Percentiles rank a stretch among this genome's conserved stretches.
phyloP scores from a whole-genome alignment of 2,329 filamentous ascomycete genomes.

The Pseudogymnoascus sp. region DNA sequence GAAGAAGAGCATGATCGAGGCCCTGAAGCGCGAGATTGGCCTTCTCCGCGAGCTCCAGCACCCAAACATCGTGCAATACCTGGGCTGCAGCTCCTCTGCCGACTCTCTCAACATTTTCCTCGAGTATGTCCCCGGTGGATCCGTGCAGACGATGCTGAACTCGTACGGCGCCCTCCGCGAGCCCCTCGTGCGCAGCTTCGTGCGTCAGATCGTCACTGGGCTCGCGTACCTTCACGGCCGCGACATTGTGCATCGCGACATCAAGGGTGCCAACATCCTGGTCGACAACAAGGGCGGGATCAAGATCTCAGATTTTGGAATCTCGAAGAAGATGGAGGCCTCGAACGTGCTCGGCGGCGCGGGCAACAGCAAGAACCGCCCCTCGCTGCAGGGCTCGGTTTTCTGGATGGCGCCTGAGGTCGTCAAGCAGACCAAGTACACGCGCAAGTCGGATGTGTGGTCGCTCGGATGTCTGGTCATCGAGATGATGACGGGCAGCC shows the following conservation, averaged over 20 bases:
- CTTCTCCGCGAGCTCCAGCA: slow-evolving; percentile 90
- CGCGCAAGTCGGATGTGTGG: slow-evolving; percentile 98
- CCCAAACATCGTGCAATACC: slow-evolving; percentile 95
- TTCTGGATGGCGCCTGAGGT: slow-evolving; percentile 99
- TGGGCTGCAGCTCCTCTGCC: slow-evolving; percentile 86
- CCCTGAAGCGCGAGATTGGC: slow-evolving; percentile 91
- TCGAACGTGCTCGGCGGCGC: slow-evolving; percentile 69
- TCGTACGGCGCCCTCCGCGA: slow-evolving; percentile 94
- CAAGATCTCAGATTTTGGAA: slow-evolving; percentile 98
- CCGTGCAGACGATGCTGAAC: slow-evolving; percentile 96
- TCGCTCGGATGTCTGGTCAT: slow-evolving; percentile 93
- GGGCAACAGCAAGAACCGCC: slow-evolving; percentile 59
- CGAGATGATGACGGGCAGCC: slow-evolving; percentile 97
- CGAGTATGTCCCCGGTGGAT: slow-evolving; percentile 95
- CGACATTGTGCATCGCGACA: slow-evolving; percentile 97
- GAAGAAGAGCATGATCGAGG: slow-evolving; percentile 98
- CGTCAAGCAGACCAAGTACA: slow-evolving; percentile 95
- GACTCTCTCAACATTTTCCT: slow-evolving; percentile 98
- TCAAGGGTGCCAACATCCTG: slow-evolving; percentile 97
- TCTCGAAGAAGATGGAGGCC: slow-evolving; percentile 94
- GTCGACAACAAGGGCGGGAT: slow-evolving; percentile 98
- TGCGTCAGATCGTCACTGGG: slow-evolving; percentile 87
- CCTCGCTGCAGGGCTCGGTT: slow-evolving; percentile 89
- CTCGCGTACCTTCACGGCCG: slow-evolving; percentile 87
- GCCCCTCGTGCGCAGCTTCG: slow-evolving; percentile 89